Base-by-base conservation (phyloP, 371 early-diverging fungal genomes). In the Umbelopsis sp. region DNA sequence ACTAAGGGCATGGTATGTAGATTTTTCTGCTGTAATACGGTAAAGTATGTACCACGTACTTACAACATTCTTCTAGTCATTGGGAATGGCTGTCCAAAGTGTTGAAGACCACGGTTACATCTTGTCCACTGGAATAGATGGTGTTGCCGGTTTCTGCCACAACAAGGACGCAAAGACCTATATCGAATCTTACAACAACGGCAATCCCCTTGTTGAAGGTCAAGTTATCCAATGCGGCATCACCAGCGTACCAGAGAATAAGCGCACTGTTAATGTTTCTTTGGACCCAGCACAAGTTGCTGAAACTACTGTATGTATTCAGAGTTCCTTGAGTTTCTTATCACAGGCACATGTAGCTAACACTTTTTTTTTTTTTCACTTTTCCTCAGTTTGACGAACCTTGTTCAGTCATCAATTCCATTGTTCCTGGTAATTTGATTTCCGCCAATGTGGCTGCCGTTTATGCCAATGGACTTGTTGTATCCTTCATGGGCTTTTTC, bases 31-130 rank as follows among this genome's bases (percentile, higher is more conserved):
- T 25, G 24, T 24, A 12, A n/a, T 32, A 51, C 41, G 48, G 44
- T 6, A 1, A 35, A 50, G 50, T 44, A 12, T 64, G 65, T 64
- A 38, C 16, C 5, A 4, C 24, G 16, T 38, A 50, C 63, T 25
- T 37, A 38, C 29, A 29, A 29, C 0, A 3, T 29, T 29, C 29
- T 48, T 41, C 62, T 76, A 91, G 90, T 71, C 82, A 18, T 68
- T 94, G 44, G 71, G 85, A 20, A 93, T 87, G 12, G 73, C 86
- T n/a, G 86, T 94, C 9, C 68, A 79, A 63, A 88, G 88, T 69
- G 84, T 88, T 14, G 94, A 95, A 76, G 96, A 94, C 78, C 94
- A 92, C 69, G 96, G 96, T 45, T 93, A 93, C 69, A 75, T 92
- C 65, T 69, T 95, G n/a, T 83, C 83, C 16, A 69, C 89, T 41